These are phyloP conservation scores for Hibiscus mutabilis DNA, from an alignment of 345 rosid genomes.

Conservation along the genomic window DNA sequence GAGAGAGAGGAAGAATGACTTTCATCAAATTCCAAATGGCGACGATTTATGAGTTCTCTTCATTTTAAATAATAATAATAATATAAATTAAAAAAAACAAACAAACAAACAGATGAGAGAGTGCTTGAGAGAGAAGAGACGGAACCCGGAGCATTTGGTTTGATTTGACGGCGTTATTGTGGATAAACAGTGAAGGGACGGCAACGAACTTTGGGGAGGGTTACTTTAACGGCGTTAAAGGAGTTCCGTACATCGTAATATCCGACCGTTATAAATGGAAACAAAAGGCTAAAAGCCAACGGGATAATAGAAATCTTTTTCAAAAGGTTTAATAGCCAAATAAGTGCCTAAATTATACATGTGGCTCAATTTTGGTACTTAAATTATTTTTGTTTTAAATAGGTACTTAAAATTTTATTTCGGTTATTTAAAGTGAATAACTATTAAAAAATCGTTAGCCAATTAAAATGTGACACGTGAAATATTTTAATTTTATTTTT, in stretches of 20 bases:
- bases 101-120: too few species aligned
- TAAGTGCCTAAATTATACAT: too few species aligned
- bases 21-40: constrained; percentile 8
- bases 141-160: background rate
- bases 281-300: background rate
- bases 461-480: too few species aligned
- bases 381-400: too few species aligned
- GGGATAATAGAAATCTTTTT: background rate
- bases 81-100: too few species aligned
- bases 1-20: background rate
- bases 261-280: constrained; percentile 34
- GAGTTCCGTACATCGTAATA: constrained; percentile 14
- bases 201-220: background rate
- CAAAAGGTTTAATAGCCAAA: too few species aligned
- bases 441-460: too few species aligned
- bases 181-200: background rate
- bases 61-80: background rate
- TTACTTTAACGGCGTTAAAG: constrained; percentile 17
- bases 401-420: too few species aligned
- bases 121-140: background rate
- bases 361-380: too few species aligned
- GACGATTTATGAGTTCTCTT: background rate
- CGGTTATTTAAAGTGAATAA: too few species aligned
- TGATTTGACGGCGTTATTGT: constrained; percentile 10
- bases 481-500: too few species aligned